Conservation (phyloP, 169 alveolate species). For the Cryptosporidium canis region DNA sequence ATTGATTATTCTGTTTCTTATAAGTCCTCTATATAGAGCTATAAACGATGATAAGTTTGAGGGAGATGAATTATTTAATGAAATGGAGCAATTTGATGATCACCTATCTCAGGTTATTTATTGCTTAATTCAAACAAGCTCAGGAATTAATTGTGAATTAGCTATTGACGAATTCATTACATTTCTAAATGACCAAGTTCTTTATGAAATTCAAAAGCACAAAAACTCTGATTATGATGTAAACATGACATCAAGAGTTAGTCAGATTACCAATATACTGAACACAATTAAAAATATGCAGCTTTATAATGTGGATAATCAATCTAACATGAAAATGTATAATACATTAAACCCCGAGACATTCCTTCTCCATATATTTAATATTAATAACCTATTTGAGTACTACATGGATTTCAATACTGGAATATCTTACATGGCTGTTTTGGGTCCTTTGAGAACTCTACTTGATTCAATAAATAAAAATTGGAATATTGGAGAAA, state of each 20-base stretch:
- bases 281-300: constrained; percentile 6
- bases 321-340: background rate
- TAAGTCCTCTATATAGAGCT: constrained; percentile 22
- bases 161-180: background rate
- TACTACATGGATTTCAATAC: constrained; percentile 2
- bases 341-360: constrained; percentile 15
- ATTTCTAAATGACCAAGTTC: constrained; percentile 12
- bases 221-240: background rate
- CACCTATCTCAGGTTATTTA: constrained; percentile 29
- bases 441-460: constrained; percentile 22
- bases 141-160: background rate
- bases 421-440: constrained; percentile 13
- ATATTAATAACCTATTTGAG: constrained; percentile 20
- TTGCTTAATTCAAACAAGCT: constrained; percentile 46
- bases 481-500: constrained; percentile 29
- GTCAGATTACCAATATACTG: background rate
- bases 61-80: background rate
- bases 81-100: constrained; percentile 13
- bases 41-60: constrained; percentile 8
- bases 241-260: background rate
- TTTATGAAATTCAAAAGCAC: constrained; percentile 22
- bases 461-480: constrained; percentile 39
- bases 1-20: constrained; percentile 16
- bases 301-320: background rate
- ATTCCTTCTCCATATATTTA: constrained; percentile 10